phyloP scores from a whole-genome alignment of 257 asterid species.

The Salvia miltiorrhiza region DNA sequence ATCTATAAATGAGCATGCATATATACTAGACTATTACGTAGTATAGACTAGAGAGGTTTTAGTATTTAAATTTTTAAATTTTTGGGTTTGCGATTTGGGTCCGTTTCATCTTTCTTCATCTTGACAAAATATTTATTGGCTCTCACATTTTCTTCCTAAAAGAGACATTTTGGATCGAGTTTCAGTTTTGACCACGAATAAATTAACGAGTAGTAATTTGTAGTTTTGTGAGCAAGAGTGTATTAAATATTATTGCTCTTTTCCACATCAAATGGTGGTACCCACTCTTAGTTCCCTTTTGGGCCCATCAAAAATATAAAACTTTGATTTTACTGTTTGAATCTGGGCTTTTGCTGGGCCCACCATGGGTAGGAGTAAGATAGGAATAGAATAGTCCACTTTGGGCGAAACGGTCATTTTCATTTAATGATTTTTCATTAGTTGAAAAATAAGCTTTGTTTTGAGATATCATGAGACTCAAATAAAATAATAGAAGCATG shows the following conservation, averaged over 20 bases:
- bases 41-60: background rate
- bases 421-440: background rate
- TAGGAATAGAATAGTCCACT: no score
- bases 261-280: slow-evolving; percentile 28
- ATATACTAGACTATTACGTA: background rate
- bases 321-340: slow-evolving; percentile 15
- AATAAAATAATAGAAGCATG: background rate
- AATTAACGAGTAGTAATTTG: background rate
- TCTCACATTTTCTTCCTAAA: background rate
- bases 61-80: background rate
- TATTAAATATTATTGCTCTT: background rate
- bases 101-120: background rate
- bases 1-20: background rate
- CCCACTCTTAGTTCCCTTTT: slow-evolving; percentile 24
- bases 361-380: background rate
- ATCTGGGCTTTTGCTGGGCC: slow-evolving; percentile 7
- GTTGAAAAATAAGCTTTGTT: background rate
- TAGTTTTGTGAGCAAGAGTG: background rate
- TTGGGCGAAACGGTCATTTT: slow-evolving; percentile 18
- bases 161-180: background rate
- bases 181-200: background rate
- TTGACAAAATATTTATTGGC: background rate
- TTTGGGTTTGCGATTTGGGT: background rate
- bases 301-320: slow-evolving; percentile 25
- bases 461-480: background rate